These are phyloP conservation scores for Pythium oligandrum DNA, from an alignment of 352 stramenopile genomes.

Conservation along the genomic window DNA sequence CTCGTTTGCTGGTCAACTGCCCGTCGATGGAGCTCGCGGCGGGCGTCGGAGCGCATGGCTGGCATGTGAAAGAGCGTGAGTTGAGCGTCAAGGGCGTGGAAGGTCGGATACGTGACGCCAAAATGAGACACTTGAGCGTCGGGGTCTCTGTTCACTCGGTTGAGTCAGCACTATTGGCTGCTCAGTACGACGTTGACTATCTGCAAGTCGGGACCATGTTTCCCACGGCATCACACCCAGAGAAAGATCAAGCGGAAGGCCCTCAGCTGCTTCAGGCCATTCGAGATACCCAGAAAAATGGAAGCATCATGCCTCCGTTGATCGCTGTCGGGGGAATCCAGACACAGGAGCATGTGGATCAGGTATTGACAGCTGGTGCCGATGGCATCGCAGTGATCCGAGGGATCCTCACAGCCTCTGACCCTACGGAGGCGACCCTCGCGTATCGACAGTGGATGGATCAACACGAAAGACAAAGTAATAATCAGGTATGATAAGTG, in stretches of 20 bases:
- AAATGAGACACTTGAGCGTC: slow-evolving; percentile 7
- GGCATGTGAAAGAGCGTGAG: slow-evolving; percentile 17
- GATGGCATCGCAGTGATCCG: slow-evolving; percentile 43
- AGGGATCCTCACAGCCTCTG: slow-evolving; percentile 21
- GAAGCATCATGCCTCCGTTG: slow-evolving; percentile 11
- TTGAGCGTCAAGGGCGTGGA: neutral
- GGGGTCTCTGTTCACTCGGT: slow-evolving; percentile 43
- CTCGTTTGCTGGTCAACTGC: slow-evolving; percentile 13
- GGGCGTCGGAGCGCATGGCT: slow-evolving; percentile 1
- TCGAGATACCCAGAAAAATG: slow-evolving; percentile 1
- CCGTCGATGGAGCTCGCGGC: slow-evolving; percentile 4
- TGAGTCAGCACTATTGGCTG: slow-evolving; percentile 17
- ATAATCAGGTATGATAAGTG: neutral
- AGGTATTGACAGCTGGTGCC: slow-evolving; percentile 27
- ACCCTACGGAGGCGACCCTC: slow-evolving; percentile 15
- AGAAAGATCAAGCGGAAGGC: slow-evolving; percentile 40
- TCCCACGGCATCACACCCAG: slow-evolving; percentile 36
- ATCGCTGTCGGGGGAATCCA: slow-evolving; percentile 43
- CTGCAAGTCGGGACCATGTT: slow-evolving; percentile 64
- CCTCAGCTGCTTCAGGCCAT: slow-evolving; percentile 28
- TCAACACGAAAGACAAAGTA: neutral
- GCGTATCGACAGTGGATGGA: slow-evolving; percentile 20
- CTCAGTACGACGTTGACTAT: slow-evolving; percentile 26
- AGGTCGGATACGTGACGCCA: neutral
- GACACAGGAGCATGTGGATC: slow-evolving; percentile 14